phyloP scores from a whole-genome alignment of 805 yeast species.

The Spathaspora boniae region DNA sequence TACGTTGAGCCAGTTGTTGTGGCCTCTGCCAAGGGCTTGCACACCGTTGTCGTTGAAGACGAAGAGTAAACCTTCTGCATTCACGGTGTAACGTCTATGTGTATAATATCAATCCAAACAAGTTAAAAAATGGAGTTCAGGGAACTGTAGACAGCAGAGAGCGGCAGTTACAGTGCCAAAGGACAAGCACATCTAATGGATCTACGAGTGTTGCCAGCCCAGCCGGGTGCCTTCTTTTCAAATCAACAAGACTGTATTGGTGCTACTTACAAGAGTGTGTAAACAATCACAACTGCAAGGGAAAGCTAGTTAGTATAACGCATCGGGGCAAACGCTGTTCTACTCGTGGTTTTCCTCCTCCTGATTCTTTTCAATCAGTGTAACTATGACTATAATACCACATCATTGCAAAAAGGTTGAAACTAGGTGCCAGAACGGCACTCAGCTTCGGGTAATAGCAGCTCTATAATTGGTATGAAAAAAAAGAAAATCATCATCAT shows the following conservation, averaged over 20 bases:
- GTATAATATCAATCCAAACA: not conserved
- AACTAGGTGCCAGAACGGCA: constrained; percentile 52
- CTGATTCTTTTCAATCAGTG: constrained; percentile 49
- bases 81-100: constrained; percentile 1
- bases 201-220: too few relatives aligned
- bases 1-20: constrained; percentile 97
- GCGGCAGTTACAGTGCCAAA: too few relatives aligned
- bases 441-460: constrained; percentile 23
- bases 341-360: not conserved
- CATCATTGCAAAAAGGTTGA: constrained; percentile 48
- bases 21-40: constrained; percentile 94
- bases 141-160: too few relatives aligned
- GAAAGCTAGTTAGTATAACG: not conserved
- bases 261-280: too few relatives aligned
- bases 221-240: too few relatives aligned
- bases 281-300: not conserved
- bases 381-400: constrained; percentile 83
- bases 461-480: constrained; percentile 37
- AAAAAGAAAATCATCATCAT: constrained; percentile 30
- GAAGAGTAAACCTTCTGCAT: constrained; percentile 45
- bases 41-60: constrained; percentile 92
- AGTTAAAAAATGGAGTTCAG: too few relatives aligned
- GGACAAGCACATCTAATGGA: too few relatives aligned
- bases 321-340: not conserved
- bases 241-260: too few relatives aligned